Percentiles rank a stretch among this genome's conserved stretches.
Evolutionary conservation across 805 yeast genomes (phyloP).

Genomic region (Wickerhamiella spandovensis): DNA sequence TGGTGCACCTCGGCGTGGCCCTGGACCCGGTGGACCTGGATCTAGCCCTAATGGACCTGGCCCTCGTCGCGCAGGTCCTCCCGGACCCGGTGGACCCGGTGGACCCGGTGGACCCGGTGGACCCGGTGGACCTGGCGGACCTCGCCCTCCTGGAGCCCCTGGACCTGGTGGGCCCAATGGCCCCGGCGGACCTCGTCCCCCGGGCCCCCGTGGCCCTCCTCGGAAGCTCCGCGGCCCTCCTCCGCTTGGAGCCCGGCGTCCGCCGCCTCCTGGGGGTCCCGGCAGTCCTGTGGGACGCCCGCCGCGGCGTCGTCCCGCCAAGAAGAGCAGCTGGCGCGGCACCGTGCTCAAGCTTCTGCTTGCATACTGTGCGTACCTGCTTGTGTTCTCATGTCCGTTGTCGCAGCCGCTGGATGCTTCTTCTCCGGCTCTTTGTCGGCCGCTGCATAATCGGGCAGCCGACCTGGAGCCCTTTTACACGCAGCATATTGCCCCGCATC

Average conservation of each 20-base stretch:
- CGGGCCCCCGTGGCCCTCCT: not conserved
- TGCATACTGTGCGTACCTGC: not conserved
- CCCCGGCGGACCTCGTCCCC: not conserved
- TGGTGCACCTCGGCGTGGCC: not conserved
- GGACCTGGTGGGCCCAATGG: not conserved
- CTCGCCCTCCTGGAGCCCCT: not conserved
- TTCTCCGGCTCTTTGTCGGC: not conserved
- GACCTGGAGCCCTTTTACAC: not conserved
- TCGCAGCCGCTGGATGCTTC: not conserved
- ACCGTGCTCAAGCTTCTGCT: not conserved
- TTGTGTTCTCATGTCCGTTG: not conserved
- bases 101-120: not conserved
- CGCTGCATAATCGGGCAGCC: not conserved
- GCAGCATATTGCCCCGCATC: constrained; percentile 1
- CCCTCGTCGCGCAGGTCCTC: not conserved
- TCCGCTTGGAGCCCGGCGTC: not conserved
- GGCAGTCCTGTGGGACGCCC: not conserved
- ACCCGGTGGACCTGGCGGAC: not conserved
- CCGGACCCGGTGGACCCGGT: not conserved
- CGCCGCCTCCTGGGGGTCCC: not conserved
- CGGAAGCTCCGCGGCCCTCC: not conserved
- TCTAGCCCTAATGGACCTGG: not conserved
- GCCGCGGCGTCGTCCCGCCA: not conserved
- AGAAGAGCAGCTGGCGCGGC: constrained; percentile 1
- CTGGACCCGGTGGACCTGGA: not conserved